Base-by-base conservation (phyloP, 805 yeast genomes). In the Cyberlindnera suaveolens region DNA sequence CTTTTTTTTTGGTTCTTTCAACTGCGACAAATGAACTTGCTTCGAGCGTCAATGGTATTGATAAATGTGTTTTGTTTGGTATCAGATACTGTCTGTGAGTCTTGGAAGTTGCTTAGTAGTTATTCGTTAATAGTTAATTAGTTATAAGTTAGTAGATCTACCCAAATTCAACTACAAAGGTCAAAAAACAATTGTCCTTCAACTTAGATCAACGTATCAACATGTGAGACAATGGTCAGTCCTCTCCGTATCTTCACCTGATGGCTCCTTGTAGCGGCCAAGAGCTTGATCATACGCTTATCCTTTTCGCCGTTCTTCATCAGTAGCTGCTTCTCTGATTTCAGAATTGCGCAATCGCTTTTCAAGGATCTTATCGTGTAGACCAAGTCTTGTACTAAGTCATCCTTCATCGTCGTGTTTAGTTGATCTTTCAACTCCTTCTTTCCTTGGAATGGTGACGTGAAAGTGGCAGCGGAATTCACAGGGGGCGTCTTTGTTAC, bases 151-250 rank as follows among this genome's bases (percentile, higher is more conserved):
- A 26, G 13, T 23, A 19, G 17, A 15, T 20, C 32, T 6, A 35
- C 14, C 15, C 30, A 13, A 14, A n/a, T 23, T 23, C 35, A 16
- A 31, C 17, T 15, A 36, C 34, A 35, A 23, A 18, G 20, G 13
- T 30, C 30, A 34, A 9, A 32, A 26, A 36, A 31, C 29, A 32
- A 15, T 23, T 18, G 32, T 10, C 27, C 27, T 23, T 23, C 95
- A 85, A 23, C 15, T 40, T 34, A 56, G 19, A 56, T 48, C 33
- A 53, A 19, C 17, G 52, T 45, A 33, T 54, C 60, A 23, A 56
- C 43, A 15, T 45, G 45, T 16, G 53, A 52, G 2, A 56, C 44
- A 5, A 55, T 14, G 3, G 42, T 44, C 16, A 53, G 43, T 0
- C 61, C 59, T 29, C 43, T 52, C 40, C 44, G 41, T 37, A 49